Base-by-base conservation (phyloP, 2,329 filamentous ascomycete genomes). In the Lasiodiplodia sp. region DNA sequence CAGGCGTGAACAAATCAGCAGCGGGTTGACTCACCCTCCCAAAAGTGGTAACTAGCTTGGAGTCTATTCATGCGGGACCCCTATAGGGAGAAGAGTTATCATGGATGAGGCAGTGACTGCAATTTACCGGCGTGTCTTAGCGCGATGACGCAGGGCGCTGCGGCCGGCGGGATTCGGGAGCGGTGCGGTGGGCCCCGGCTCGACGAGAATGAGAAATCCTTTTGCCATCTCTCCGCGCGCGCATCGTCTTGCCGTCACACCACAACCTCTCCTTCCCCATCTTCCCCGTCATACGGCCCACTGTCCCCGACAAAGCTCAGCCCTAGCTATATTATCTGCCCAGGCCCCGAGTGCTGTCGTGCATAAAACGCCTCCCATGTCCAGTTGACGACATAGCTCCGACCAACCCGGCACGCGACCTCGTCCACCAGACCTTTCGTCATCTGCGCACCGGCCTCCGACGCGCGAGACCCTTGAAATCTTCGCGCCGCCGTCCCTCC, bases 161-260 rank as follows among this genome's bases (percentile, higher is more conserved):
- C 31, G 10, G 55, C 55, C n/a, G 40, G 60, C 60, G 60, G 60
- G 60, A 53, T 12, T 64, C 60, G 60, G 60, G 58, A 49, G 58
- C 38, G 16, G 52, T 18, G 52, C n/a, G 16, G 5, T 57, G 56
- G 28, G 28, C 28, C 28, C 60, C 60, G 60, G 47, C 44, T 34
- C 44, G 60, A 64, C 60, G 28, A 67, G 64, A 66, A 64, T 49
- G 37, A 67, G 64, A 66, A 66, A 66, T 66, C 64, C 64, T 66
- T 34, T 66, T 66, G 63, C 63, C 57, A 31, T 49, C 34, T 44
- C 52, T 56, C 63, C 63, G 49, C 52, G 63, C 51, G 49, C 49
- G 38, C 60, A 34, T 12, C 51, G 11, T 68, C 66, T 47, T 62
- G 65, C 53, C 66, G 66, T 68, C 66, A 68, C 66, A 68, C 66